A percentile compares a stretch with the other conserved stretches of the same genome.
phyloP scores from a whole-genome alignment of 768 basidiomycete species.

The Lepiota brunneoincarnata region DNA sequence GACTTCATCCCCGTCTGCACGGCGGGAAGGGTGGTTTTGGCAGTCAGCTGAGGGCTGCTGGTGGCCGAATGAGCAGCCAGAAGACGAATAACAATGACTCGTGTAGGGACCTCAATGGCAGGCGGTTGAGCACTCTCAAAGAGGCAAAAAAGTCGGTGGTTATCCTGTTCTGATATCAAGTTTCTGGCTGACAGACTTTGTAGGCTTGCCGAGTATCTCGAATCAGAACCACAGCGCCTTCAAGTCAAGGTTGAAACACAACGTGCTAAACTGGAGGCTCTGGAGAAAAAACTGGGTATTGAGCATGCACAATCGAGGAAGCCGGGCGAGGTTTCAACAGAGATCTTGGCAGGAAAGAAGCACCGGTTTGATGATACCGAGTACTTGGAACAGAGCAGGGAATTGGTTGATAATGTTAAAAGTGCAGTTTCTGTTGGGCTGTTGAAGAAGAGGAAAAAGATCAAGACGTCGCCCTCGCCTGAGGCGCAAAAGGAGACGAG shows the following conservation, averaged over 20 bases:
- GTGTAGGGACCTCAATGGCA: conserved; percentile 87
- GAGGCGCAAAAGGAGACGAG: conserved; percentile 13
- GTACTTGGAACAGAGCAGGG: conserved; percentile 87
- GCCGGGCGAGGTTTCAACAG: conserved; percentile 32
- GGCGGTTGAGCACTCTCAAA: conserved; percentile 90
- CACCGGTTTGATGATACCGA: conserved; percentile 90
- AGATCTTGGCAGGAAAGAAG: conserved; percentile 68
- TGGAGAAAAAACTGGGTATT: conserved; percentile 86
- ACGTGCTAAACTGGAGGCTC: conserved; percentile 76
- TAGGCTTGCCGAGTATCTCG: conserved; percentile 84
- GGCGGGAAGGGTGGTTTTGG: conserved; percentile 99
- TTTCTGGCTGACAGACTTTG: not conserved
- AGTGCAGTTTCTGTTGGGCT: conserved; percentile 75
- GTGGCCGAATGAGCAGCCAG: conserved; percentile 95
- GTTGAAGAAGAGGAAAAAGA: conserved; percentile 22
- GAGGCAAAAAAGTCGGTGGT: conserved; percentile 86
- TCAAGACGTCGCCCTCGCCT: conserved; percentile 27
- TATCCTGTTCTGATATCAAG: not conserved
- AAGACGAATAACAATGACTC: conserved; percentile 95
- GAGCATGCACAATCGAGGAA: conserved; percentile 25
- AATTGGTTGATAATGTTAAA: conserved; percentile 89
- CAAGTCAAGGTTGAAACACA: conserved; percentile 76
- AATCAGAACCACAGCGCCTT: conserved; percentile 77
- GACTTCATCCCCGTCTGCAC: conserved; percentile 68
- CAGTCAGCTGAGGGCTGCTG: conserved; percentile 92